A percentile compares a stretch with the other conserved stretches of the same genome.
Conservation (phyloP, 2,329 filamentous ascomycete species). For the Diplodia scrobiculata region DNA sequence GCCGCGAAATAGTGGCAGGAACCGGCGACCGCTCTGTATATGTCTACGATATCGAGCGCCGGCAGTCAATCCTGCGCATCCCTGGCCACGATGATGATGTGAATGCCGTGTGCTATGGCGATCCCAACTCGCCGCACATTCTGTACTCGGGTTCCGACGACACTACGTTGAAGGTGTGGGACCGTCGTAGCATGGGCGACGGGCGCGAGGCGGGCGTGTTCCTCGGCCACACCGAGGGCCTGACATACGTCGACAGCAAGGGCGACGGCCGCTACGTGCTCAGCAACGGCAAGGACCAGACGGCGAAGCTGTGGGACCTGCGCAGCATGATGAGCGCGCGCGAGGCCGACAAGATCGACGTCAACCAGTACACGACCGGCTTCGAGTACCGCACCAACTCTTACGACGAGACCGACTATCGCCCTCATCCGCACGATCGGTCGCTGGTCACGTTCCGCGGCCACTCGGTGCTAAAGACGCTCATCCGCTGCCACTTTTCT, state of each 20-base stretch:
- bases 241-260: slow-evolving; percentile 75
- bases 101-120: slow-evolving; percentile 94
- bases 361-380: slow-evolving; percentile 59
- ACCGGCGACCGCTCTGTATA: slow-evolving; percentile 78
- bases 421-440: slow-evolving; percentile 80
- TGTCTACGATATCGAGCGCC: slow-evolving; percentile 88
- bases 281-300: slow-evolving; percentile 93
- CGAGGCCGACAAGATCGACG: slow-evolving; percentile 60
- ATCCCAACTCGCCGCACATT: slow-evolving; percentile 84
- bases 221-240: slow-evolving; percentile 65
- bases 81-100: slow-evolving; percentile 83
- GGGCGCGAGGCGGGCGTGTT: slow-evolving; percentile 66
- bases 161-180: slow-evolving; percentile 93
- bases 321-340: slow-evolving; percentile 81
- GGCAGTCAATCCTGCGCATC: slow-evolving; percentile 71
- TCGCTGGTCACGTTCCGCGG: slow-evolving; percentile 91
- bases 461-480: slow-evolving; percentile 82
- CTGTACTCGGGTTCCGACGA: slow-evolving; percentile 96
- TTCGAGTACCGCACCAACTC: slow-evolving; percentile 75
- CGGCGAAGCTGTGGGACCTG: slow-evolving; percentile 95
- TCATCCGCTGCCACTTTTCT: slow-evolving; percentile 94
- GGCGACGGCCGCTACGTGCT: slow-evolving; percentile 87
- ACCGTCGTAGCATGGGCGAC: slow-evolving; percentile 70
- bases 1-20: slow-evolving; percentile 85
- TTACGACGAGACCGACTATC: slow-evolving; percentile 67